These are phyloP conservation scores for Persicaria tinctoria DNA, from an alignment of 148 eudicot genomes.

Conservation along the genomic window DNA sequence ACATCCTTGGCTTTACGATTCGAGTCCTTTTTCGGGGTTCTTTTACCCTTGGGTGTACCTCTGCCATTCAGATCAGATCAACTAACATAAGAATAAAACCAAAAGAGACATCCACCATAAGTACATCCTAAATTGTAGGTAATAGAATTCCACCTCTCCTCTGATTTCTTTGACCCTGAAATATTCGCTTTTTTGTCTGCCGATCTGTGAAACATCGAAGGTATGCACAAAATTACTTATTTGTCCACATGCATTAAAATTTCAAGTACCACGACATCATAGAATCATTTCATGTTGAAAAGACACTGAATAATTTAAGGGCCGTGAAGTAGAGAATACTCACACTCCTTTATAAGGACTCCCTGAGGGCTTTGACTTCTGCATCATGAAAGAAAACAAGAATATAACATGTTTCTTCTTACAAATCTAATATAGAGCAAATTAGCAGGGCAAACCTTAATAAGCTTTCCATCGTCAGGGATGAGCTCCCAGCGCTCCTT, in stretches of 20 bases:
- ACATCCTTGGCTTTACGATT: constrained; percentile 30
- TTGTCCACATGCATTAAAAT: background rate
- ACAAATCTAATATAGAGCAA: background rate
- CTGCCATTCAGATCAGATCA: constrained; percentile 28
- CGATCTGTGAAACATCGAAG: constrained; percentile 33
- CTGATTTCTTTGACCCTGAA: constrained; percentile 24
- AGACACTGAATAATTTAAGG: background rate
- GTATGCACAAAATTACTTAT: constrained; percentile 2
- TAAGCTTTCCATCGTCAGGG: constrained; percentile 31
- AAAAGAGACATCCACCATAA: constrained; percentile 7
- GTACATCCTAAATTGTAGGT: background rate
- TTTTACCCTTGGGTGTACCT: constrained; percentile 50
- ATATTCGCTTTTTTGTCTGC: constrained; percentile 35
- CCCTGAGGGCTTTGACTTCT: constrained; percentile 39
- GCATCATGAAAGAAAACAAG: constrained; percentile 22
- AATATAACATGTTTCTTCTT: too few species aligned
- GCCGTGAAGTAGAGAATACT: constrained; percentile 23
- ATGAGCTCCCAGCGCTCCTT: constrained; percentile 84
- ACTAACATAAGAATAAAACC: constrained; percentile 13
- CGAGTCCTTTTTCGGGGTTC: constrained; percentile 44
- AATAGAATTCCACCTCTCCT: constrained; percentile 37
- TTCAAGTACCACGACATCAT: background rate
- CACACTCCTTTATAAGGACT: constrained; percentile 48
- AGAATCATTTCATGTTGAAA: background rate
- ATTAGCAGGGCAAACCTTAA: constrained; percentile 33